Conservation (phyloP, 1,139 yeast species). For the Lodderomyces elongisporus region DNA sequence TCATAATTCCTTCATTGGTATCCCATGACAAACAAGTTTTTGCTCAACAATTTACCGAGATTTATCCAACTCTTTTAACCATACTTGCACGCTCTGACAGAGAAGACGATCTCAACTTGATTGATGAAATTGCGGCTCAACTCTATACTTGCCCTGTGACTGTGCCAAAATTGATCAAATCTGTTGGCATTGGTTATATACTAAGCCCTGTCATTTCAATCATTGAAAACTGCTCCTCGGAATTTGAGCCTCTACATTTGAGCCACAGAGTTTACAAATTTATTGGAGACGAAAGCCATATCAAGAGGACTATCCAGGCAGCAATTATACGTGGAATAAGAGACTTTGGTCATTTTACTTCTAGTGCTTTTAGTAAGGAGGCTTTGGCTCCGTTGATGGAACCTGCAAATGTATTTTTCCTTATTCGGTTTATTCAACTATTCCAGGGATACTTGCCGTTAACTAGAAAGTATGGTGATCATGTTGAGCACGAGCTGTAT, state of each 20-base stretch:
- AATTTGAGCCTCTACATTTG: slow-evolving; percentile 18
- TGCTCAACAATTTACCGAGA: slow-evolving; percentile 47
- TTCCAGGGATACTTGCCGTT: slow-evolving; percentile 59
- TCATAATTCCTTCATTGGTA: slow-evolving; percentile 52
- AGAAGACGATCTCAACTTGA: slow-evolving; percentile 56
- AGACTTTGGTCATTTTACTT: slow-evolving; percentile 42
- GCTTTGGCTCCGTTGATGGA: slow-evolving; percentile 20
- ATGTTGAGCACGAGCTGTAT: slow-evolving; percentile 53
- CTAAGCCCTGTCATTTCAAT: slow-evolving; percentile 46
- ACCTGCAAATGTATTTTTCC: slow-evolving; percentile 29
- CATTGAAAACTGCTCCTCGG: slow-evolving; percentile 35
- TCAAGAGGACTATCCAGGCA: slow-evolving; percentile 19
- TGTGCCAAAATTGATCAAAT: slow-evolving; percentile 36
- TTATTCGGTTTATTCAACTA: slow-evolving; percentile 39
- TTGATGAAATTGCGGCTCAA: slow-evolving; percentile 55
- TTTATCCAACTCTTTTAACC: slow-evolving; percentile 51
- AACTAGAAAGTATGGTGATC: slow-evolving; percentile 60
- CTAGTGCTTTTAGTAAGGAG: slow-evolving; percentile 22
- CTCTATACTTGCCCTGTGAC: slow-evolving; percentile 62
- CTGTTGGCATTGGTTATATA: slow-evolving; percentile 34
- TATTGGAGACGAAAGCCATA: slow-evolving; percentile 14
- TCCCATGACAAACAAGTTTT: slow-evolving; percentile 48
- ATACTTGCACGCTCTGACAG: slow-evolving; percentile 52
- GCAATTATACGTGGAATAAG: slow-evolving; percentile 35
- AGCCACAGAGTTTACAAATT: slow-evolving; percentile 26